A percentile compares a stretch with the other conserved stretches of the same genome.
Conservation (phyloP, 371 early-diverging fungal genomes). For the Haplosporangium sp. region DNA sequence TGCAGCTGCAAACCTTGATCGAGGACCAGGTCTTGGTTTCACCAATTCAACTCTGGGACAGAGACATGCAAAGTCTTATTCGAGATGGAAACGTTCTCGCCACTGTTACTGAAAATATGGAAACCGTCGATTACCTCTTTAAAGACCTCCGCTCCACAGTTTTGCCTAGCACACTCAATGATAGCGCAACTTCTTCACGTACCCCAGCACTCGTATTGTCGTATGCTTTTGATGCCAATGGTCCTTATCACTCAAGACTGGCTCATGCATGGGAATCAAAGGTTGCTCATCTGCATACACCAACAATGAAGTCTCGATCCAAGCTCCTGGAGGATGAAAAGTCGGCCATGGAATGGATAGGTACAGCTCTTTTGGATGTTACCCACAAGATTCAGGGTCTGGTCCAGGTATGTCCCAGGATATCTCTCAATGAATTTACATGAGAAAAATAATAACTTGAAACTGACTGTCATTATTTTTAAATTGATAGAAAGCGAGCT, state of each 20-base stretch:
- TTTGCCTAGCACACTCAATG: conserved; percentile 6
- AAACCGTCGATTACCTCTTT: conserved; percentile 56
- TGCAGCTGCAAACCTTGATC: conserved; percentile 64
- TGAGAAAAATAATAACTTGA: too few species aligned
- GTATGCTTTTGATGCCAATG: conserved; percentile 68
- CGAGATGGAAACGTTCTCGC: conserved; percentile 52
- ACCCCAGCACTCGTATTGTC: conserved; percentile 61
- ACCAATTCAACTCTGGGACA: conserved; percentile 58
- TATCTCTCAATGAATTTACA: neutral
- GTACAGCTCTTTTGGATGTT: conserved; percentile 59
- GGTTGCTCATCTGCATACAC: conserved; percentile 55
- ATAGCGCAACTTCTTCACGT: conserved; percentile 14
- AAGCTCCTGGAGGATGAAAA: conserved; percentile 51
- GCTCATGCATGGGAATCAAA: conserved; percentile 65
- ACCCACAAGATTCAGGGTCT: conserved; percentile 67
- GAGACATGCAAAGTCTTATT: conserved; percentile 43
- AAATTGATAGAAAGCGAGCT: conserved; percentile 70
- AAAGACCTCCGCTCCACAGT: conserved; percentile 52
- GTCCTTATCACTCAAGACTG: conserved; percentile 60
- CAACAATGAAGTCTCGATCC: conserved; percentile 47
- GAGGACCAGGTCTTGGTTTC: conserved; percentile 65
- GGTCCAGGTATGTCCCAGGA: conserved; percentile 62
- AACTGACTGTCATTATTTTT: neutral
- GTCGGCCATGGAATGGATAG: conserved; percentile 56
- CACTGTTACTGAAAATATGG: conserved; percentile 57